Conservation (phyloP, 1,139 yeast species). For the Geotrichum australiense region DNA sequence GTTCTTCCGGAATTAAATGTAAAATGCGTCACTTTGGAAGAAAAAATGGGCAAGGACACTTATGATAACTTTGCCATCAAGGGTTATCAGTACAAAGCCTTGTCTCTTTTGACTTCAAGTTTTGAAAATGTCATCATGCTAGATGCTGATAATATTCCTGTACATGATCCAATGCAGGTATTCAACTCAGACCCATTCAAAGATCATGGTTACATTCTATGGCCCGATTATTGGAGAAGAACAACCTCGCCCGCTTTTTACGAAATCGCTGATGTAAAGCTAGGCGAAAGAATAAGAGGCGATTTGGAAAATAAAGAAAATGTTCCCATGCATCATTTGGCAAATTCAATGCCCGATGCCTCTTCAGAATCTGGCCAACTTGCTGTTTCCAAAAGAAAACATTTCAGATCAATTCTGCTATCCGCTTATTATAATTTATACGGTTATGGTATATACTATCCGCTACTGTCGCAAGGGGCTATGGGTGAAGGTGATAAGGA, state of each 20-base stretch:
- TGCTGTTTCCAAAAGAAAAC: conserved; percentile 58
- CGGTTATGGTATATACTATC: conserved; percentile 75
- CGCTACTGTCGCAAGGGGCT: conserved; percentile 76
- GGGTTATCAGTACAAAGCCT: conserved; percentile 74
- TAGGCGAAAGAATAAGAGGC: conserved; percentile 40
- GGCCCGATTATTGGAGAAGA: conserved; percentile 84
- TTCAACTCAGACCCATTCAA: conserved; percentile 51
- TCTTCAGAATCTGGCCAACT: conserved; percentile 81
- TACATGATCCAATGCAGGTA: conserved; percentile 47
- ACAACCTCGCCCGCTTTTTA: conserved; percentile 64
- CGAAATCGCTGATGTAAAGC: conserved; percentile 51
- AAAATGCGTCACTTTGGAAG: conserved; percentile 56
- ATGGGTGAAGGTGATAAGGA: conserved; percentile 92
- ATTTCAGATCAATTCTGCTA: conserved; percentile 55
- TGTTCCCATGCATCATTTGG: conserved; percentile 58
- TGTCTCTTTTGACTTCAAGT: conserved; percentile 66
- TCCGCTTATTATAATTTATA: conserved; percentile 71
- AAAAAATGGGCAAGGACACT: conserved; percentile 46
- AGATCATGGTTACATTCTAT: conserved; percentile 54
- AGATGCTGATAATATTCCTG: conserved; percentile 73
- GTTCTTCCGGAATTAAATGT: conserved; percentile 65
- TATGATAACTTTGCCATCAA: conserved; percentile 45
- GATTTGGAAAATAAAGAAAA: conserved; percentile 28
- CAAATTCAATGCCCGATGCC: conserved; percentile 72
- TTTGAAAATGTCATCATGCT: conserved; percentile 70